Evolutionary conservation across 2,329 filamentous ascomycete species (phyloP), one percentile per base, ranked within the genome.

Genomic region (Fusarium newnesense): DNA sequence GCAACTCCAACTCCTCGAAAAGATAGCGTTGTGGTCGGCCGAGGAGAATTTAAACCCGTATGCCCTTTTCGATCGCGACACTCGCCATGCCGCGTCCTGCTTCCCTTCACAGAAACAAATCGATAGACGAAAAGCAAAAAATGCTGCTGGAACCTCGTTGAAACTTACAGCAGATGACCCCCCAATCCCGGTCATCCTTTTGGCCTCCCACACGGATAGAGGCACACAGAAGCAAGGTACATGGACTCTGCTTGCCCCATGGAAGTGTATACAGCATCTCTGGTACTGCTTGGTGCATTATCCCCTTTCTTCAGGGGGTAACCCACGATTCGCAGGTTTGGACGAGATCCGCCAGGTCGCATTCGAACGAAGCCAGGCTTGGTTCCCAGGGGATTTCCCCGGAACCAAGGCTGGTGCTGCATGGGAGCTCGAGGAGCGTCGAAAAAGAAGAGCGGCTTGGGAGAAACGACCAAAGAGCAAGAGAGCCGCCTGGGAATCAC

Each of bases 241-340:
- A 0, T 98, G 95, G 94, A 96, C 92, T 1, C 80, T 98, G 3
- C 85, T 98, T 30, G 87, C 96, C 7, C 96, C 96, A 0, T 98
- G 96, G 94, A 95, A 94, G 79, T 97, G 94, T 76, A 92, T 98
- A 40, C 85, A 90, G 40, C 90, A 94, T 0, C 86, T 98, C 37
- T 99, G 96, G 96, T 92, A 96, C 76, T 91, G 90, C 52, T 83
- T 98, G 19, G 92, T 97, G 83, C 94, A 94, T 78, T 94, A 92
- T 67, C 94, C 94, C 0, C 86, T 97, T 2, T 93, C 91, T 0
- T 93, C 91, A 2, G 95, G 95, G 12, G 92, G 92, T 0, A 97
- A 94, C 67, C 93, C 94, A 4, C 88, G 92, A 30, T 94, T 97
- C 75, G 96, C 94, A 4, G 96, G 96, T 0, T 78, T 98, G 37